phyloP scores from a whole-genome alignment of 768 basidiomycete genomes.

The Cubamyces lactineus region DNA sequence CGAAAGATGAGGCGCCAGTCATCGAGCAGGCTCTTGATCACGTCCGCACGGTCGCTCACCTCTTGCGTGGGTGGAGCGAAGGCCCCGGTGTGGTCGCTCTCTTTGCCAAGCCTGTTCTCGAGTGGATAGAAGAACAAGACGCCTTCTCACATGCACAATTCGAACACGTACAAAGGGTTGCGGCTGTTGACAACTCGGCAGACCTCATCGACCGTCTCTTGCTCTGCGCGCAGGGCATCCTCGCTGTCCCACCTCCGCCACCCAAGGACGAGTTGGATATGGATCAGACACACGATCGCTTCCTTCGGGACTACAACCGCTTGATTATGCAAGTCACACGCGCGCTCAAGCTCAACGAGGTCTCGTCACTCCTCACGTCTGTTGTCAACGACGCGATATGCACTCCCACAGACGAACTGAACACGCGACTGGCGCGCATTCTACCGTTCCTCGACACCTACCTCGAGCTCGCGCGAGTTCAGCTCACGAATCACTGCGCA shows the following conservation, averaged over 20 bases:
- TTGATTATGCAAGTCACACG: conserved; percentile 49
- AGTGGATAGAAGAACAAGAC: conserved; percentile 33
- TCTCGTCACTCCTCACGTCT: conserved; percentile 45
- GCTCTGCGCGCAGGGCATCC: conserved; percentile 63
- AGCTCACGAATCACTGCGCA: conserved; percentile 56
- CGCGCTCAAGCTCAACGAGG: conserved; percentile 49
- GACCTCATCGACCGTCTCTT: conserved; percentile 64
- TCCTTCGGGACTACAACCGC: conserved; percentile 52
- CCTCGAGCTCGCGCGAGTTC: conserved; percentile 54
- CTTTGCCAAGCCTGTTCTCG: conserved; percentile 38
- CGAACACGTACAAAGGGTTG: background rate
- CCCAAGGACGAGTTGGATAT: conserved; percentile 31
- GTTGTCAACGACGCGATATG: conserved; percentile 45
- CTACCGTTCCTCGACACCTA: conserved; percentile 79
- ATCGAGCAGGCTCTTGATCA: conserved; percentile 15
- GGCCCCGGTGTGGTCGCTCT: conserved; percentile 24
- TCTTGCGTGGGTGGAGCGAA: conserved; percentile 13
- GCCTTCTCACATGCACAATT: conserved; percentile 3
- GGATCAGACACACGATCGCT: conserved; percentile 46
- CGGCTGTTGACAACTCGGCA: conserved; percentile 36
- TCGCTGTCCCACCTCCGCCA: conserved; percentile 31
- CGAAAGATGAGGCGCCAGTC: conserved; percentile 16
- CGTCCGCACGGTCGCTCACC: background rate
- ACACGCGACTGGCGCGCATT: conserved; percentile 46
- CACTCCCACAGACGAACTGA: conserved; percentile 37